phyloP scores from a whole-genome alignment of 2,329 filamentous ascomycete species.

The Cordyceps javanica region DNA sequence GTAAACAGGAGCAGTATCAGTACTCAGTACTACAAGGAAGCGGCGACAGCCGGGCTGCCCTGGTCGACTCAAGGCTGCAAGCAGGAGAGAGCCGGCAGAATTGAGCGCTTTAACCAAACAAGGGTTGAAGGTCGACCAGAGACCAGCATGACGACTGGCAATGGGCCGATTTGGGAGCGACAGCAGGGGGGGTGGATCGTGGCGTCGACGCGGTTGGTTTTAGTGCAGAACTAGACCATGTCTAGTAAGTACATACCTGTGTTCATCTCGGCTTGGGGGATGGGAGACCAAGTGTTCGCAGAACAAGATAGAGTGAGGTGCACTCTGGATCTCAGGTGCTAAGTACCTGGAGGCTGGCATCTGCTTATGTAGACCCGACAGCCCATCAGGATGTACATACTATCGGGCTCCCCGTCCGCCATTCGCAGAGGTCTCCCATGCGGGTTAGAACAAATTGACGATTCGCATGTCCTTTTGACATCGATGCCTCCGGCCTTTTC shows the following conservation, averaged over 20 bases:
- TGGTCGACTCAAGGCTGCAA: not conserved
- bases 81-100: not conserved
- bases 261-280: not conserved
- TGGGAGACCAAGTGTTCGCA: not conserved
- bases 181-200: constrained; percentile 9
- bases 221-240: not conserved
- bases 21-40: not conserved
- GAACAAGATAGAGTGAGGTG: too few relatives aligned
- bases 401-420: not conserved
- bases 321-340: too few relatives aligned
- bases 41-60: constrained; percentile 7
- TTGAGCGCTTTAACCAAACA: not conserved
- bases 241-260: not conserved
- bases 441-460: not conserved
- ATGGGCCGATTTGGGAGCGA: constrained; percentile 11
- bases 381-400: not conserved
- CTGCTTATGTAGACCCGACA: too few relatives aligned
- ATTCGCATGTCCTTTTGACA: not conserved
- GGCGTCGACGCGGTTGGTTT: constrained; percentile 2
- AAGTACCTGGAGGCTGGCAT: too few relatives aligned
- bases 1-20: not conserved
- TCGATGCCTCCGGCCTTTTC: not conserved
- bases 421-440: constrained; percentile 2
- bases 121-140: not conserved
- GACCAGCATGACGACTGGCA: not conserved